Evolutionary conservation across 176 grass and related monocot species (phyloP).

Genomic region (Calamus simplicifolius): DNA sequence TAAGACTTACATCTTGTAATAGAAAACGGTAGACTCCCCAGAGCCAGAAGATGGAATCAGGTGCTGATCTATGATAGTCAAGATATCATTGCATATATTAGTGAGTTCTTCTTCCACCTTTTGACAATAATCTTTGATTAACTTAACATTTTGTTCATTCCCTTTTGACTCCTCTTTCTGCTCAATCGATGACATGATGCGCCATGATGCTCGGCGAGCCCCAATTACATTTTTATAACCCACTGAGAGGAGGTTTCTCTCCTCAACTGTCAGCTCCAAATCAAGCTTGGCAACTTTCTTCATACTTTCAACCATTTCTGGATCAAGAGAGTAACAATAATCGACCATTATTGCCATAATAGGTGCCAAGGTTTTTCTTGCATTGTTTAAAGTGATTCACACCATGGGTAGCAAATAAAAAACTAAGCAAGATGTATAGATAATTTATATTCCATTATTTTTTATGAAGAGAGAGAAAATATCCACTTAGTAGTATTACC

Average conservation of each 20-base stretch:
- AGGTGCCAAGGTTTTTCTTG: neutral
- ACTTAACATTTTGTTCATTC: slow-evolving; percentile 15
- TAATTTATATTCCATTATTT: too few species aligned
- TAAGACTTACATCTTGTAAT: slow-evolving; percentile 32
- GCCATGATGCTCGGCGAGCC: slow-evolving; percentile 23
- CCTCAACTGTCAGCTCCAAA: slow-evolving; percentile 26
- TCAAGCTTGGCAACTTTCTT: slow-evolving; percentile 27
- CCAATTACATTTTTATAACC: slow-evolving; percentile 35
- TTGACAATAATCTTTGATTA: slow-evolving; percentile 23
- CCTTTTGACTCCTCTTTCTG: slow-evolving; percentile 30
- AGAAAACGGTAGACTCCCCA: slow-evolving; percentile 26
- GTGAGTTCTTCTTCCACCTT: slow-evolving; percentile 27
- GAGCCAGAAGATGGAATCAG: slow-evolving; percentile 13
- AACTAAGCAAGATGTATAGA: too few species aligned
- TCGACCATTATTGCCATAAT: neutral
- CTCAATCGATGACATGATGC: slow-evolving; percentile 25
- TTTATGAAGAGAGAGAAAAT: too few species aligned
- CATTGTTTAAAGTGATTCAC: too few species aligned
- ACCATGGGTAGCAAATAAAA: neutral
- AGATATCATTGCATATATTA: slow-evolving; percentile 25
- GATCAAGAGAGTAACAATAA: slow-evolving; percentile 1
- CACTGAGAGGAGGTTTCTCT: slow-evolving; percentile 31
- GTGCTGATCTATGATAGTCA: slow-evolving; percentile 24
- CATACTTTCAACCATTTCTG: slow-evolving; percentile 39
- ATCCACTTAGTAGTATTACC: too few species aligned